Evolutionary conservation across 768 basidiomycete genomes (phyloP).

Genomic region (Termitomyces sp.): DNA sequence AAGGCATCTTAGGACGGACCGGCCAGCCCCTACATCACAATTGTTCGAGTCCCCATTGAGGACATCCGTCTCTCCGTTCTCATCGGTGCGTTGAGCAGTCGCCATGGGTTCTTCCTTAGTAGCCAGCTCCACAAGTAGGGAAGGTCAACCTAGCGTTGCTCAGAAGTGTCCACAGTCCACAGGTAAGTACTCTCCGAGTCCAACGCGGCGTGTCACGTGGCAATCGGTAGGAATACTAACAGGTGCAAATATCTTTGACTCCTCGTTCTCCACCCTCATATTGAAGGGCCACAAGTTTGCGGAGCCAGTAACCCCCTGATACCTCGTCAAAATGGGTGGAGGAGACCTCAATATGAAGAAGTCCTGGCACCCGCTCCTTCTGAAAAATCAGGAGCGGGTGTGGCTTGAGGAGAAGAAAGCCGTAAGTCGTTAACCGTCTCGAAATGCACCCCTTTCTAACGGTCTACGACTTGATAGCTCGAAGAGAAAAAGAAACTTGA

Average conservation of each 20-base stretch:
- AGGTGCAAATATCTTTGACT: neutral
- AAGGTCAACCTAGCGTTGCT: neutral
- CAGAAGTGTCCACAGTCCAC: neutral
- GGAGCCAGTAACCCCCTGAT: neutral
- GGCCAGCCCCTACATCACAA: conserved; percentile 21
- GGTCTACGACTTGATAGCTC: conserved; percentile 49
- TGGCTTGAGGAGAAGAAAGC: conserved; percentile 99
- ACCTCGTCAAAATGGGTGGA: conserved; percentile 84
- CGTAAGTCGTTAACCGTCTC: conserved; percentile 43
- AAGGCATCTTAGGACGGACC: conserved; percentile 12
- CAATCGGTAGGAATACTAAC: neutral
- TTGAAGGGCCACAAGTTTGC: neutral
- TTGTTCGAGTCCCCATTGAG: conserved; percentile 30
- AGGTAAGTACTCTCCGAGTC: neutral
- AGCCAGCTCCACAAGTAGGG: neutral
- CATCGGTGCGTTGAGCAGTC: conserved; percentile 8
- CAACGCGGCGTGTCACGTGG: neutral
- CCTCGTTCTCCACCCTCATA: neutral
- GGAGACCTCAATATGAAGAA: conserved; percentile 99
- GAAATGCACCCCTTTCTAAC: conserved; percentile 15
- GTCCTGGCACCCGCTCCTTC: conserved; percentile 97
- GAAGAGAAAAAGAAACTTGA: conserved; percentile 99
- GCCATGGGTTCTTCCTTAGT: conserved; percentile 14
- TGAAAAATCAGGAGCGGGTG: conserved; percentile 98
- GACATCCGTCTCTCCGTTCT: conserved; percentile 33